phyloP scores from a whole-genome alignment of 208 protist species.

The Trypanosoma conorhini region DNA sequence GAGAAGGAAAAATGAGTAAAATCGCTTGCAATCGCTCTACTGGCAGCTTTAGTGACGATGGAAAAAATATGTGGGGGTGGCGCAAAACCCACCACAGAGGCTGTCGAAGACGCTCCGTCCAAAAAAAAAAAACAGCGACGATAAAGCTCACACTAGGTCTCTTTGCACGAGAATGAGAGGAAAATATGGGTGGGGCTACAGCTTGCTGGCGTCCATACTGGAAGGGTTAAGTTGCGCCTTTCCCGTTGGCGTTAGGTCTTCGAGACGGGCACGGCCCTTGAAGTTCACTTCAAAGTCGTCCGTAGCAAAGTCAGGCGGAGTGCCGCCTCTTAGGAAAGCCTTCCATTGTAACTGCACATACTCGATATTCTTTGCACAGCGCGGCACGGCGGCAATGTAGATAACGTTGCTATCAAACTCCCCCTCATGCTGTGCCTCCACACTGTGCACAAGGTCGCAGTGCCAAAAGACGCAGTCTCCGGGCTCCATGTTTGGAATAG shows the following conservation, averaged over 20 bases:
- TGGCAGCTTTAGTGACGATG: no score
- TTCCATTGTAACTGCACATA: not conserved
- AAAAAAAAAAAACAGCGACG: slow-evolving; percentile 10
- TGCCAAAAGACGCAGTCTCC: slow-evolving; percentile 4
- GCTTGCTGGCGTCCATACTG: not conserved
- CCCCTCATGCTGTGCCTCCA: slow-evolving; percentile 4
- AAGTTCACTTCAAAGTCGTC: slow-evolving; percentile 8
- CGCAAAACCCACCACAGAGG: no score
- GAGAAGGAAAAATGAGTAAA: no score
- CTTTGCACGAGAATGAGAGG: slow-evolving; percentile 4
- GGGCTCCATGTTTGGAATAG: not conserved
- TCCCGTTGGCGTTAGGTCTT: not conserved
- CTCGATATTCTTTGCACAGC: not conserved
- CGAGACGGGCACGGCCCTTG: not conserved
- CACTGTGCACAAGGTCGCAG: not conserved
- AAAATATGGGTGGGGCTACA: slow-evolving; percentile 22
- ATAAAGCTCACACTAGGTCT: not conserved
- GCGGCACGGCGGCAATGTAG: not conserved
- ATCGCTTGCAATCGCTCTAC: no score
- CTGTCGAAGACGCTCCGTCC: no score
- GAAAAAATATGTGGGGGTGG: no score
- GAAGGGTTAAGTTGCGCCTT: slow-evolving; percentile 6
- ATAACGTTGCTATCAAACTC: not conserved
- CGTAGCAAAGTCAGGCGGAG: not conserved
- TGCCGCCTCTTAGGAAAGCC: not conserved